Conservation (phyloP, 352 stramenopile species). For the Phytophthora uliginosa region DNA sequence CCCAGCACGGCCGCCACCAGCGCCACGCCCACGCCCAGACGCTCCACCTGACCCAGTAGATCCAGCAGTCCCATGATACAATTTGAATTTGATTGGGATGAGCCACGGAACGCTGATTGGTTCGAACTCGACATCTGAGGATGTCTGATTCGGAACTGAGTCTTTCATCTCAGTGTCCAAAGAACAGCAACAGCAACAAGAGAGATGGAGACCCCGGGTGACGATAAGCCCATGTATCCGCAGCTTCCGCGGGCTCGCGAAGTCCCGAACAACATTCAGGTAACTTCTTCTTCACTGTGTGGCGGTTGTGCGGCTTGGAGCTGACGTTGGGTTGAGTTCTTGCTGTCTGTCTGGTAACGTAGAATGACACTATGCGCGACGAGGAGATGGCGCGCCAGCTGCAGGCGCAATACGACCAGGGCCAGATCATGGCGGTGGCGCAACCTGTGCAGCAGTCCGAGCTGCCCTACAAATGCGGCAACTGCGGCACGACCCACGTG, state of each 20-base stretch:
- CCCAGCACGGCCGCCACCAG: constrained; percentile 39
- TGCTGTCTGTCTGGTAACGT: neutral
- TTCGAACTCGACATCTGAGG: constrained; percentile 9
- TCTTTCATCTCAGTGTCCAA: neutral
- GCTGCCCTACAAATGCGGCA: constrained; percentile 73
- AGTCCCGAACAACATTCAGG: constrained; percentile 25
- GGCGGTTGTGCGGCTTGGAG: neutral
- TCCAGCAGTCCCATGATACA: constrained; percentile 25
- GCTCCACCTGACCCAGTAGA: constrained; percentile 34
- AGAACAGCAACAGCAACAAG: constrained; percentile 2
- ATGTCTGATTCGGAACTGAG: constrained; percentile 11
- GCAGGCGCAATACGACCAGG: constrained; percentile 62
- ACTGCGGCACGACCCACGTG: constrained; percentile 67
- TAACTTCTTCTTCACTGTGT: neutral
- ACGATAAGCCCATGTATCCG: constrained; percentile 35
- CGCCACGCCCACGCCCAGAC: constrained; percentile 35
- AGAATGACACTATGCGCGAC: constrained; percentile 54
- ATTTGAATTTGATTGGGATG: constrained; percentile 29
- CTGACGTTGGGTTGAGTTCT: neutral
- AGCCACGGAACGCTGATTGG: constrained; percentile 24
- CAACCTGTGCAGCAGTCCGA: constrained; percentile 46
- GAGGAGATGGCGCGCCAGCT: constrained; percentile 66
- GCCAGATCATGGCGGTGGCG: constrained; percentile 45
- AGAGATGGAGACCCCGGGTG: constrained; percentile 22
- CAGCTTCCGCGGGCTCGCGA: constrained; percentile 24